Evolutionary conservation across 2,329 filamentous ascomycete genomes (phyloP), one percentile per base, ranked within the genome.

Genomic region (Beauveria medogensis): DNA sequence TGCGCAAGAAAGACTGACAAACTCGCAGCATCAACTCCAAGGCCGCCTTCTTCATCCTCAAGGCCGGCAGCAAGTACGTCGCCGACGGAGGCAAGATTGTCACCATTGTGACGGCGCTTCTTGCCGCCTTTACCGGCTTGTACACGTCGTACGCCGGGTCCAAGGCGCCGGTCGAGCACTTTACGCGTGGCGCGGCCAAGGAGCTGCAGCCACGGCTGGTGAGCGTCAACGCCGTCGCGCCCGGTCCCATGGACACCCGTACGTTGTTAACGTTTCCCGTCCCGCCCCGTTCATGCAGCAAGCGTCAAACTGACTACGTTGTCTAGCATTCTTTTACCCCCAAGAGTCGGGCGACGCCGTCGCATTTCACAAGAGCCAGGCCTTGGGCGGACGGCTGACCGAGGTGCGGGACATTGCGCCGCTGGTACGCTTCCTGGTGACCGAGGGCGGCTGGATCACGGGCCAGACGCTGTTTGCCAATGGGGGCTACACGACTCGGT

Each of bases 401-500:
- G 68, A 75, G 44, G 69, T 76, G 12, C 68, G 72, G 62, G 77
- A 79, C 63, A 78, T 79, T 66, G 74, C 77, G n/a, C 77, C 76
- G 1, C 69, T 79, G 51, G 69, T 77, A 41, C 71, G 70, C 28
- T 79, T 78, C 67, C 67, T 79, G 20, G 73, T 71, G 58, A 77
- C 75, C 3, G 75, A 78, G 59, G 76, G 76, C 6, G 66, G 64
- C 14, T 79, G 76, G 75, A 75, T 79, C 59, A 78, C 75, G 1
- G 76, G 77, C 24, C 75, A 79, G 69, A 79, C 76, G 5, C 73
- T 79, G 63, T 78, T 79, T 68, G 74, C 75, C n/a, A 79, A 80
- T 63, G 76, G 76, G 12, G 77, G 76, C 10, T 79, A 79, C 63
- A 78, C 76, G 2, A 78, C 75, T 37, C 72, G 76, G 30, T 77